A percentile compares a stretch with the other conserved stretches of the same genome.
phyloP scores from a whole-genome alignment of 768 basidiomycete species.

The Boletus bicolor region DNA sequence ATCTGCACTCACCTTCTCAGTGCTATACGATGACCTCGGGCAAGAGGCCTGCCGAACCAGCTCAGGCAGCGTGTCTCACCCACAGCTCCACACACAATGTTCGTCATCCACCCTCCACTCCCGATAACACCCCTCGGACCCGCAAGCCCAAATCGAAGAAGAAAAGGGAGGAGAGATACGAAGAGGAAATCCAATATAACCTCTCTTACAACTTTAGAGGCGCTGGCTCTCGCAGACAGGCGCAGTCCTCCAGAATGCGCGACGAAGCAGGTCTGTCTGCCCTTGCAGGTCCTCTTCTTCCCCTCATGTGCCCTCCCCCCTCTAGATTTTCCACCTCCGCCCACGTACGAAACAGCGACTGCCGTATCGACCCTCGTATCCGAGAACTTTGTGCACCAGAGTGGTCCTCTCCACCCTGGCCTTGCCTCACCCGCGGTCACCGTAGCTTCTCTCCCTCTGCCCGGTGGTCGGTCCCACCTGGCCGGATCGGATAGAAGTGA shows the following conservation, averaged over 20 bases:
- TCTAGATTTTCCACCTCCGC: constrained; percentile 67
- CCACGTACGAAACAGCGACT: constrained; percentile 62
- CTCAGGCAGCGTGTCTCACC: constrained; percentile 48
- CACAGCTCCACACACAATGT: constrained; percentile 54
- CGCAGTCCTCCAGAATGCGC: constrained; percentile 25
- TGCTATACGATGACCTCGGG: constrained; percentile 37
- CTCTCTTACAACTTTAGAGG: constrained; percentile 32
- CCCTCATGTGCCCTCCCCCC: constrained; percentile 26
- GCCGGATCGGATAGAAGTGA: constrained; percentile 24
- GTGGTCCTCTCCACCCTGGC: constrained; percentile 24
- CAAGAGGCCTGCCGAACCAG: constrained; percentile 29
- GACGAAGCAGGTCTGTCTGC: constrained; percentile 32
- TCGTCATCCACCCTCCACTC: constrained; percentile 46
- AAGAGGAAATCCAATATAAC: constrained; percentile 42
- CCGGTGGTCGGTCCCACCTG: constrained; percentile 6
- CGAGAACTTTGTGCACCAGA: constrained; percentile 36
- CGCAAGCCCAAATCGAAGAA: constrained; percentile 38
- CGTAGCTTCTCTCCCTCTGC: constrained; percentile 24
- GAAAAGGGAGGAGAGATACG: constrained; percentile 43
- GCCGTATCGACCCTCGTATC: constrained; percentile 41
- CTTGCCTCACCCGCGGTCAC: constrained; percentile 24
- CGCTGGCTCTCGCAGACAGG: constrained; percentile 25
- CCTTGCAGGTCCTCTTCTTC: not conserved
- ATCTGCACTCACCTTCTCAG: constrained; percentile 33
- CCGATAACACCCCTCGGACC: constrained; percentile 49